Percentiles rank a stretch among this genome's conserved stretches.
These are phyloP conservation scores for Amauroascus verrucosus DNA, from an alignment of 2,329 filamentous ascomycete genomes.

Conservation along the genomic window DNA sequence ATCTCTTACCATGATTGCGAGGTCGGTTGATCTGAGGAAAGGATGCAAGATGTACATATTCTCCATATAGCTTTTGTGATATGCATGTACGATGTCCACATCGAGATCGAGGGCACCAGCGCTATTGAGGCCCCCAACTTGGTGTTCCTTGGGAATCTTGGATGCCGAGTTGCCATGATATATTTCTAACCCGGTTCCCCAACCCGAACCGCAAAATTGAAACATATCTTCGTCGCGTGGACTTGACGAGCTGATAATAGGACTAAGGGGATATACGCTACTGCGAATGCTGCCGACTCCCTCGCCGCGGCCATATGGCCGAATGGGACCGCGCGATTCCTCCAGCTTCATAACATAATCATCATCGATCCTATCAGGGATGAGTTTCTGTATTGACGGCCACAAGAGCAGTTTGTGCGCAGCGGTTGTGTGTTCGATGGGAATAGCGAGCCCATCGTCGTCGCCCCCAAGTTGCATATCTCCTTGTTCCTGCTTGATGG, in stretches of 20 bases:
- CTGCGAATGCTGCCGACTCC: constrained; percentile 47
- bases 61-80: constrained; percentile 47
- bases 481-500: constrained; percentile 32
- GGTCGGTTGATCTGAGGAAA: constrained; percentile 46
- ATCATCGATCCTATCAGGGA: constrained; percentile 50
- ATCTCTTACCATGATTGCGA: constrained; percentile 43
- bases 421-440: constrained; percentile 80
- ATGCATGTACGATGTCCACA: constrained; percentile 38
- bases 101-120: constrained; percentile 46
- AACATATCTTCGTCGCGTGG: constrained; percentile 23
- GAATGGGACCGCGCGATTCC: constrained; percentile 60
- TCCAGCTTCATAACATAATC: constrained; percentile 68
- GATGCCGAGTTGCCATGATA: constrained; percentile 23
- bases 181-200: constrained; percentile 40
- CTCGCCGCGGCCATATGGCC: constrained; percentile 70
- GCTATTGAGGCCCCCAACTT: constrained; percentile 41
- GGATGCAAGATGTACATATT: constrained; percentile 56
- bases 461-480: constrained; percentile 25
- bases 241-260: constrained; percentile 15
- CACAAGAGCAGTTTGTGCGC: constrained; percentile 70
- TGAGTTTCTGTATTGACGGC: constrained; percentile 57
- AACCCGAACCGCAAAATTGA: constrained; percentile 36
- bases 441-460: constrained; percentile 60
- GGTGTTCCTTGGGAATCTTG: constrained; percentile 22
- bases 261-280: constrained; percentile 15